Percentiles rank a stretch among this genome's conserved stretches.
Evolutionary conservation across 2,329 filamentous ascomycete species (phyloP).

Genomic region (Pestalotiopsis sp.): DNA sequence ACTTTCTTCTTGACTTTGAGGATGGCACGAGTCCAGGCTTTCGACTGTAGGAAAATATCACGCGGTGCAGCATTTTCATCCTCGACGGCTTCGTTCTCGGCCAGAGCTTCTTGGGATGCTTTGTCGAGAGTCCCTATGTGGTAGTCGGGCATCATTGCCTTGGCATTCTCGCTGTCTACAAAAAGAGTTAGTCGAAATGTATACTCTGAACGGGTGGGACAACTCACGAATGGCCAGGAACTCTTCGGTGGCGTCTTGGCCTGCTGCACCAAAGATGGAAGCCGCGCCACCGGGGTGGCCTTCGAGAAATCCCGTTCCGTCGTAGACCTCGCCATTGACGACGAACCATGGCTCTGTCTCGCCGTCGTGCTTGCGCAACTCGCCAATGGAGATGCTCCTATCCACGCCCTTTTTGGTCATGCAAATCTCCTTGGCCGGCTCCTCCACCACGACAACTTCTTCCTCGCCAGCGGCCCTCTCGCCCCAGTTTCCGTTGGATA

Average conservation of each 20-base stretch:
- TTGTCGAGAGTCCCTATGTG: conserved; percentile 79
- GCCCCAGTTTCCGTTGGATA: conserved; percentile 84
- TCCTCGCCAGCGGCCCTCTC: conserved; percentile 63
- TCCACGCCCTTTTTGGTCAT: conserved; percentile 74
- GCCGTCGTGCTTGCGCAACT: conserved; percentile 68
- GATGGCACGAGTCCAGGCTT: conserved; percentile 72
- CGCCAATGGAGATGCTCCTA: conserved; percentile 66
- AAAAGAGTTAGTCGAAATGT: conserved; percentile 24
- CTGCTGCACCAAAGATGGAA: conserved; percentile 83
- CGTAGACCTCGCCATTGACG: conserved; percentile 84
- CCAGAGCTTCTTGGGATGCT: conserved; percentile 56
- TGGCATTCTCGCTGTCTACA: conserved; percentile 88
- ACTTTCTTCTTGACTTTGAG: conserved; percentile 69
- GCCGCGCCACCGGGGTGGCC: conserved; percentile 84
- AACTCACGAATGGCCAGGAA: conserved; percentile 87
- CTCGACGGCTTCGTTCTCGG: conserved; percentile 33
- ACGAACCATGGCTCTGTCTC: conserved; percentile 81
- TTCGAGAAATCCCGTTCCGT: conserved; percentile 79
- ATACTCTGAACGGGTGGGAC: background rate
- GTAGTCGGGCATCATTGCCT: conserved; percentile 83
- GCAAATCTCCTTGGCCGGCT: conserved; percentile 65
- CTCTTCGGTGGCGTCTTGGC: conserved; percentile 80
- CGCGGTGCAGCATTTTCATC: conserved; percentile 46
- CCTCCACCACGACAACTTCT: conserved; percentile 42
- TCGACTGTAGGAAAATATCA: conserved; percentile 69